A percentile compares a stretch with the other conserved stretches of the same genome.
These are phyloP conservation scores for Mycena floridula DNA, from an alignment of 768 basidiomycete genomes.

Conservation along the genomic window DNA sequence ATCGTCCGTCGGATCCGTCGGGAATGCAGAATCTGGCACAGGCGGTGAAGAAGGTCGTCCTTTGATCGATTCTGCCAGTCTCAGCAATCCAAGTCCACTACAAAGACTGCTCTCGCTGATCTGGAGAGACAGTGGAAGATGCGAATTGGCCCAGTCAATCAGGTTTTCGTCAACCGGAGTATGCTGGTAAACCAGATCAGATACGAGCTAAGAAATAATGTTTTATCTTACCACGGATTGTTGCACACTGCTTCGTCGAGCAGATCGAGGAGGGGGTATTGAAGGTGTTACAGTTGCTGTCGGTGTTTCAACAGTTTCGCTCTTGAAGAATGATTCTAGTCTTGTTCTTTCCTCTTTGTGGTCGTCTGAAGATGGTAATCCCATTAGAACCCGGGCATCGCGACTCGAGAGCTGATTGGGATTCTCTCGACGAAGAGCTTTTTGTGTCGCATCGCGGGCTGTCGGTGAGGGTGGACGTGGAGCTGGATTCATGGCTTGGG, in stretches of 20 bases:
- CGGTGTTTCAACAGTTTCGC: slow-evolving; percentile 20
- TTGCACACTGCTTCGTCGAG: slow-evolving; percentile 28
- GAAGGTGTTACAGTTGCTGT: slow-evolving; percentile 32
- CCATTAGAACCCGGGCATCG: slow-evolving; percentile 75
- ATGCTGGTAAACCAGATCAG: slow-evolving; percentile 10
- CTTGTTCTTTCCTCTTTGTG: slow-evolving; percentile 42
- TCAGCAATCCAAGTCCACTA: slow-evolving; percentile 74
- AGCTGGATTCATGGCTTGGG: slow-evolving; percentile 94
- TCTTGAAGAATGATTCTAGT: slow-evolving; percentile 53
- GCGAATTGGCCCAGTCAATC: slow-evolving; percentile 85
- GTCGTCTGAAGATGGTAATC: slow-evolving; percentile 31
- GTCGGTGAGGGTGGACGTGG: slow-evolving; percentile 92
- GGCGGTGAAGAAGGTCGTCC: slow-evolving; percentile 60
- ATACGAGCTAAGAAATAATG: slow-evolving; percentile 7
- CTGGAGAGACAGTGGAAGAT: slow-evolving; percentile 60
- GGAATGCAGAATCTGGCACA: slow-evolving; percentile 78
- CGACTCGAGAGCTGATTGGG: slow-evolving; percentile 75
- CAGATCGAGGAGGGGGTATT: slow-evolving; percentile 64
- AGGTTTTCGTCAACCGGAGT: slow-evolving; percentile 42
- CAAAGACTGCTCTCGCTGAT: slow-evolving; percentile 43
- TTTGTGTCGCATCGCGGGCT: slow-evolving; percentile 82
- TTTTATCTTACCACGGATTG: slow-evolving; percentile 10
- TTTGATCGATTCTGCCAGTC: slow-evolving; percentile 79
- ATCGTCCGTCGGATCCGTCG: slow-evolving; percentile 59
- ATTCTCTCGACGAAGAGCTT: slow-evolving; percentile 79